Evolutionary conservation across 805 yeast species (phyloP), one percentile per base, ranked within the genome.

Genomic region (Soucietia sequanensis): DNA sequence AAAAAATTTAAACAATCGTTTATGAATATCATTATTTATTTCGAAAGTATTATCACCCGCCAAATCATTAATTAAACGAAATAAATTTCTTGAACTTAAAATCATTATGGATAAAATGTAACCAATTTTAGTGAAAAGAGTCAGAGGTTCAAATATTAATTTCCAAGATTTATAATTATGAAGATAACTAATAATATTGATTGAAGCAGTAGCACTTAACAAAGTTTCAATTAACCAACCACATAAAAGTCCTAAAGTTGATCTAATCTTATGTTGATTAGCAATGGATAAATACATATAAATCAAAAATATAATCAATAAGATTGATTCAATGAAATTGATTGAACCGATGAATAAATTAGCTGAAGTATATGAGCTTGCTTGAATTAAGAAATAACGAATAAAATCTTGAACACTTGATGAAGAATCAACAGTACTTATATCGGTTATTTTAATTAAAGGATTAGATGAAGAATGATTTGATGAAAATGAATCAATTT

Each of bases 221-320:
- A 51, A 13, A 0, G 52, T 51, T 17, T 54, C 56, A 4, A 50
- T 46, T 4, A 57, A 25, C 72, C 72, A 67, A 3, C 68, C 71
- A 15, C 55, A 27, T 8, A 67, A 20, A 14, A 67, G 45, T 0
- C 72, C 72, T 7, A 60, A 27, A 34, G 46, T 58, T 3, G 68
- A 62, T 19, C 66, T 43, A 9, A 67, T 50, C 31, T 57, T 58
- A 35, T 60, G 65, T 27, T 50, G 50, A 33, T 66, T 66, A 25
- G 64, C 50, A 10, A 65, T 44, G 10, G 64, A 45, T 17, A 63
- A 37, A 42, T 55, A 60, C 7, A 57, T 31, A 33, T 47, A 52
- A 12, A 52, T 30, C 17, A 50, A 10, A 14, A 52, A 52, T 6
- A 37, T 38, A 18, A 43, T 20, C 10, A 43, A 18, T 27, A 37